Percentiles rank a stretch among this genome's conserved stretches.
Evolutionary conservation across 495 filamentous ascomycete genomes (phyloP).

Genomic region (Aspergillus coremiiformis): DNA sequence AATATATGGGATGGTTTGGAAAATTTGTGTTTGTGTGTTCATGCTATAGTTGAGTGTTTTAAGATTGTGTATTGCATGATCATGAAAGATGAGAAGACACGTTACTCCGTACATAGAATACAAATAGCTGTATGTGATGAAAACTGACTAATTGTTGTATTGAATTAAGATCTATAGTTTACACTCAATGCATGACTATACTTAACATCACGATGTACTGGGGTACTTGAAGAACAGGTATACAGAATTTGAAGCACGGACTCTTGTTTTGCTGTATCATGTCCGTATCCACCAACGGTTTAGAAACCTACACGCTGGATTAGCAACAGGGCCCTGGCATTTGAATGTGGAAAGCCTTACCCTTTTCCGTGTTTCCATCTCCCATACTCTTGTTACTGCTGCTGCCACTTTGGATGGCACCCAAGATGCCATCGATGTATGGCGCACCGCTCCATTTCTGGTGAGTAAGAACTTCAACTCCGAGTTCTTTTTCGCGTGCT

Average conservation of each 20-base stretch:
- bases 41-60: too few relatives aligned
- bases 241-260: neutral
- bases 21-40: too few relatives aligned
- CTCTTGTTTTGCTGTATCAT: neutral
- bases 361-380: constrained; percentile 68
- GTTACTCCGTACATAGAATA: too few relatives aligned
- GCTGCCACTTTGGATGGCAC: constrained; percentile 86
- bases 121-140: too few relatives aligned
- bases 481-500: constrained; percentile 79
- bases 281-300: neutral
- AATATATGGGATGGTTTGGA: too few relatives aligned
- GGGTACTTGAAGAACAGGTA: neutral
- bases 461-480: constrained; percentile 91
- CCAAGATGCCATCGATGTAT: constrained; percentile 90
- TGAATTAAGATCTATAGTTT: neutral
- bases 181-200: neutral
- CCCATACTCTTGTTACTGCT: constrained; percentile 77
- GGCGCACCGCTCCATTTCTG: constrained; percentile 96
- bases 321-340: neutral
- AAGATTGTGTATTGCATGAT: too few relatives aligned
- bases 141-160: neutral
- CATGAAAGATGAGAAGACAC: too few relatives aligned
- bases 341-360: constrained; percentile 19
- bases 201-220: neutral
- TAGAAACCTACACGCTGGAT: constrained; percentile 13